Conservation (phyloP, 2,329 filamentous ascomycete genomes). For the Corynespora cassiicola region DNA sequence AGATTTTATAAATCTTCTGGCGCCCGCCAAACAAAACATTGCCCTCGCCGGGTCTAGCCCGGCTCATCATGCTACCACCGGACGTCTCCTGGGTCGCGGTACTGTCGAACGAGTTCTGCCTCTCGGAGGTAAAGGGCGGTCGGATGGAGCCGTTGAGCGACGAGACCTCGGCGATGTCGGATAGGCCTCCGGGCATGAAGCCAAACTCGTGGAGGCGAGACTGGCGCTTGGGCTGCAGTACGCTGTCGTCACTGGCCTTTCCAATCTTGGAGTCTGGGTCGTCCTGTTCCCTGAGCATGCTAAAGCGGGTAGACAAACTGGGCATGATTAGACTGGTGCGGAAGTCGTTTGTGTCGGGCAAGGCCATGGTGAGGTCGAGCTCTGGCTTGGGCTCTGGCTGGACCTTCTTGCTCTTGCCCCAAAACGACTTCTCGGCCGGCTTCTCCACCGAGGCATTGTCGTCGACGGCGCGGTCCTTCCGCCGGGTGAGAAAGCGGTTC, state of each 20-base stretch:
- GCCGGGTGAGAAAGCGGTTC: constrained; percentile 80
- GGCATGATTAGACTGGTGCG: constrained; percentile 96
- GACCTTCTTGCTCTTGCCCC: constrained; percentile 59
- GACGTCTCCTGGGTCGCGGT: constrained; percentile 72
- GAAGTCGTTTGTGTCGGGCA: constrained; percentile 88
- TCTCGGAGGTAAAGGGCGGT: constrained; percentile 65
- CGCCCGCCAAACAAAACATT: constrained; percentile 94
- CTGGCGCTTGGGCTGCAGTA: constrained; percentile 80
- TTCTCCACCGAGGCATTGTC: constrained; percentile 35
- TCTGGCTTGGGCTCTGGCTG: constrained; percentile 64
- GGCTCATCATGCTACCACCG: constrained; percentile 82
- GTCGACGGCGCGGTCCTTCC: constrained; percentile 68
- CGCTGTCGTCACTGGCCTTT: constrained; percentile 94
- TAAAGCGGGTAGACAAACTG: constrained; percentile 91
- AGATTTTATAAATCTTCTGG: constrained; percentile 92
- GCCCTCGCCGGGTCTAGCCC: constrained; percentile 82
- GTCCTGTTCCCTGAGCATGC: constrained; percentile 94
- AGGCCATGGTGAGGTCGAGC: constrained; percentile 73
- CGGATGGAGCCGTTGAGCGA: constrained; percentile 66
- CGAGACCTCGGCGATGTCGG: constrained; percentile 90
- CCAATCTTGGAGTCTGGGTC: constrained; percentile 87
- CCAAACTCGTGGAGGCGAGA: constrained; percentile 80
- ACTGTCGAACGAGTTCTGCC: constrained; percentile 69
- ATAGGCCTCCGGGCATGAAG: constrained; percentile 64
- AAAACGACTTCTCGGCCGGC: no score